A percentile compares a stretch with the other conserved stretches of the same genome.
phyloP scores from a whole-genome alignment of 176 grass and related monocot species.

The Tillandsia leiboldiana region DNA sequence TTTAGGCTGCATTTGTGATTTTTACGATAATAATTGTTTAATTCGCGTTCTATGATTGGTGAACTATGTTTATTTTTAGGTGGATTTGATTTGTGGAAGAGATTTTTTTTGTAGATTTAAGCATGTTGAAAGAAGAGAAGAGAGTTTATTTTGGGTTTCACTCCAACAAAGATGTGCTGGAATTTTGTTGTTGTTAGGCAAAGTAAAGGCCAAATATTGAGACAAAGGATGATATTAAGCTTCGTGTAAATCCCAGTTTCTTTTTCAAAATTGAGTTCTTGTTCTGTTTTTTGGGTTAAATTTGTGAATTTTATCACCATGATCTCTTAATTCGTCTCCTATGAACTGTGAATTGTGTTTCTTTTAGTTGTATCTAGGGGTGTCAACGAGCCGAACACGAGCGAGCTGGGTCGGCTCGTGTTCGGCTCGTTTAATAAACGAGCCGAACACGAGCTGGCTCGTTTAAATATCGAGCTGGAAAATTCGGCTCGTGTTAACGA shows the following conservation, averaged over 20 bases:
- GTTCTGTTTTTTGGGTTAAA: constrained; percentile 2
- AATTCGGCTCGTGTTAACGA: too few species aligned
- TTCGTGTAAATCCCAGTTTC: constrained; percentile 4
- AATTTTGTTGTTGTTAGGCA: not conserved
- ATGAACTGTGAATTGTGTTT: not conserved
- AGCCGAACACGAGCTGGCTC: too few species aligned
- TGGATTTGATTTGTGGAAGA: not conserved
- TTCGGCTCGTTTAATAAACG: too few species aligned
- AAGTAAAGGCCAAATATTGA: not conserved
- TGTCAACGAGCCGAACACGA: too few species aligned
- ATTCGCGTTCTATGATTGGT: not conserved
- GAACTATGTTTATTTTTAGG: constrained; percentile 2
- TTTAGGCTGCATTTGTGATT: not conserved
- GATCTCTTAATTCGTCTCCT: not conserved
- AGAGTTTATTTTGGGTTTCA: too few species aligned
- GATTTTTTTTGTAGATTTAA: too few species aligned
- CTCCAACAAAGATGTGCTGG: too few species aligned
- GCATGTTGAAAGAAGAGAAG: too few species aligned
- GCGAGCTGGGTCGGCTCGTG: too few species aligned
- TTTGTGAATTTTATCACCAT: not conserved
- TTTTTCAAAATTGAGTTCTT: not conserved
- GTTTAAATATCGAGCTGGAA: too few species aligned
- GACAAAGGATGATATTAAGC: not conserved
- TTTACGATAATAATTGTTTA: not conserved
- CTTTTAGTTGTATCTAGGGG: not conserved